phyloP scores from a whole-genome alignment of 129 eudicot species.

The Dittrichia graveolens region DNA sequence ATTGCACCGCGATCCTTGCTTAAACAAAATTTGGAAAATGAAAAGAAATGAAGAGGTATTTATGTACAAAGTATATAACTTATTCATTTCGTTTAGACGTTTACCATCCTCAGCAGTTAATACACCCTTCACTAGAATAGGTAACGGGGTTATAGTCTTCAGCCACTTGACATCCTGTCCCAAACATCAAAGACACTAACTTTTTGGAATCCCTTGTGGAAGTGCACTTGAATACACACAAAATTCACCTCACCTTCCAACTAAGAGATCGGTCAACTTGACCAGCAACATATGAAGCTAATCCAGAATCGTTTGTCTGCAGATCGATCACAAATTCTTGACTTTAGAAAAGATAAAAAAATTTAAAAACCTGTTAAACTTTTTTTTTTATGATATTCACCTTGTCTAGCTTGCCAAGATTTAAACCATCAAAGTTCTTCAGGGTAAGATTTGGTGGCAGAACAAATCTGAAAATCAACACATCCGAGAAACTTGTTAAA shows the following conservation, averaged over 20 bases:
- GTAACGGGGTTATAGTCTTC: slow-evolving; percentile 76
- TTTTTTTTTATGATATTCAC: slow-evolving; percentile 35
- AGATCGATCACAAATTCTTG: slow-evolving; percentile 17
- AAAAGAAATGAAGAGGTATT: neutral
- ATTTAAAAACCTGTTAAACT: neutral
- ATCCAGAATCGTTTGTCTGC: slow-evolving; percentile 89
- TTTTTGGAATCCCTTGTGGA: neutral
- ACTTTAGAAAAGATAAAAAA: neutral
- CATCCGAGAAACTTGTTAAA: slow-evolving; percentile 3
- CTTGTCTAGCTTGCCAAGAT: slow-evolving; percentile 81
- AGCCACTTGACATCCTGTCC: slow-evolving; percentile 91
- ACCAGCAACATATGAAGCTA: slow-evolving; percentile 85
- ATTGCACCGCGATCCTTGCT: slow-evolving; percentile 49
- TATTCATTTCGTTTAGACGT: neutral
- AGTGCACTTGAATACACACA: neutral
- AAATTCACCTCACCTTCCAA: slow-evolving; percentile 64
- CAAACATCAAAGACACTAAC: neutral
- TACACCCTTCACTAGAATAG: slow-evolving; percentile 87
- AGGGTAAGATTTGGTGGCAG: slow-evolving; percentile 68
- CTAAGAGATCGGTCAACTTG: slow-evolving; percentile 86
- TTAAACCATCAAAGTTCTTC: slow-evolving; percentile 79
- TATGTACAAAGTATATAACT: neutral
- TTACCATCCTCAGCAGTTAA: slow-evolving; percentile 93
- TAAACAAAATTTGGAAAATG: neutral
- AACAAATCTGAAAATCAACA: slow-evolving; percentile 51